Evolutionary conservation across 2,329 filamentous ascomycete genomes (phyloP).

Genomic region (Cladosporium sp.): DNA sequence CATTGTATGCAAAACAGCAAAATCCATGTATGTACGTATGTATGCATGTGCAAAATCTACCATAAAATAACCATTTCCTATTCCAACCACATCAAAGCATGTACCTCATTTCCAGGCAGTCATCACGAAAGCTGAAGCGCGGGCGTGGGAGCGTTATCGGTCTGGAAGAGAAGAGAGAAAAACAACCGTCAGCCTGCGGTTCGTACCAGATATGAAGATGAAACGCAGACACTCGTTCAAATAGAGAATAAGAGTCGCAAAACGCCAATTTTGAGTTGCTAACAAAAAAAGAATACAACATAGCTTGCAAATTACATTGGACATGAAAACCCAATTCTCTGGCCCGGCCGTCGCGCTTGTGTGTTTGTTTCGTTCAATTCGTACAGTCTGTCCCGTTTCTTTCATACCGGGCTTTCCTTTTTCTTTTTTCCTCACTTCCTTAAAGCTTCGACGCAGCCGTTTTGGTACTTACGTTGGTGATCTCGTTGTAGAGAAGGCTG

Average conservation of each 20-base stretch:
- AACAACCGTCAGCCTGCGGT: slow-evolving; percentile 6
- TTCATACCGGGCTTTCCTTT: not conserved
- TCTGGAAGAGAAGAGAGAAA: slow-evolving; percentile 3
- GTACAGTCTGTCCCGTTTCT: slow-evolving; percentile 12
- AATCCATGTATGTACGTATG: too few relatives aligned
- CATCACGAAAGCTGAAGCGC: slow-evolving; percentile 7
- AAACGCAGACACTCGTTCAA: not conserved
- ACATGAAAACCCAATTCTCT: not conserved
- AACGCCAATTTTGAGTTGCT: not conserved
- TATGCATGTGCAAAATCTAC: not conserved
- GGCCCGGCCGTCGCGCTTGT: too few relatives aligned
- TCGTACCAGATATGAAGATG: not conserved
- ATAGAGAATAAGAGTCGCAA: too few relatives aligned
- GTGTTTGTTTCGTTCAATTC: not conserved
- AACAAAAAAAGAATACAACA: not conserved
- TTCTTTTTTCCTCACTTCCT: not conserved
- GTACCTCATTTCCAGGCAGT: not conserved
- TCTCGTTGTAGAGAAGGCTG: slow-evolving; percentile 83
- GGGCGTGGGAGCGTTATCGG: slow-evolving; percentile 1
- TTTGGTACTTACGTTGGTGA: slow-evolving; percentile 66
- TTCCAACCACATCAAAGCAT: too few relatives aligned
- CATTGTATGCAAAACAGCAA: too few relatives aligned
- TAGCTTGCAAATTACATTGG: not conserved
- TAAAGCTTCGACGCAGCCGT: slow-evolving; percentile 49
- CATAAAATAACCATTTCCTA: too few relatives aligned